Evolutionary conservation across 2,329 filamentous ascomycete genomes (phyloP).

Genomic region (Ceratocystis destructans): DNA sequence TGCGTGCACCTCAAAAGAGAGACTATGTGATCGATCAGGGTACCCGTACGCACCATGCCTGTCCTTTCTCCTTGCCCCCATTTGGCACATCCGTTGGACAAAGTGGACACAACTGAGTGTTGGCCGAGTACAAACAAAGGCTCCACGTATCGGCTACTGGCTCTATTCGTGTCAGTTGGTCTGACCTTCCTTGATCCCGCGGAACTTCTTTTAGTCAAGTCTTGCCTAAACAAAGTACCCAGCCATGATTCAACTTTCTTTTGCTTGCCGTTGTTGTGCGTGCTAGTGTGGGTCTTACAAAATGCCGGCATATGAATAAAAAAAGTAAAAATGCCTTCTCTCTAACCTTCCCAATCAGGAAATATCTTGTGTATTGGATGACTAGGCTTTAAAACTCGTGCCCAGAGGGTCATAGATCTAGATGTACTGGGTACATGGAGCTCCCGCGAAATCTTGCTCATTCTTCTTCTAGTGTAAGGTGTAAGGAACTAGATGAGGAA

Average conservation of each 20-base stretch:
- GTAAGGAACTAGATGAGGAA: neutral
- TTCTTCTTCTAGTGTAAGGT: neutral
- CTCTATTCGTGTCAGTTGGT: neutral
- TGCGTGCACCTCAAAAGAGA: neutral
- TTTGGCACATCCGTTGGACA: neutral
- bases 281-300: neutral
- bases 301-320: neutral
- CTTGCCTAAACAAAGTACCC: neutral
- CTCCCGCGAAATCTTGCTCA: neutral
- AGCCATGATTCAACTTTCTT: neutral
- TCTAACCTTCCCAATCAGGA: neutral
- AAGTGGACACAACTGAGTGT: neutral
- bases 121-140: conserved; percentile 3
- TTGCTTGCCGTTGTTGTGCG: neutral
- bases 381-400: neutral
- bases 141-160: neutral
- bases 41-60: neutral
- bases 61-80: neutral
- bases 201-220: neutral
- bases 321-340: neutral
- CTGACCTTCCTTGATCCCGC: neutral
- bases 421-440: neutral
- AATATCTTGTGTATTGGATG: neutral
- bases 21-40: neutral
- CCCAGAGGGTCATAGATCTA: neutral